These are phyloP conservation scores for Oryza meyeriana DNA, from an alignment of 176 grass and related monocot genomes.

Conservation along the genomic window DNA sequence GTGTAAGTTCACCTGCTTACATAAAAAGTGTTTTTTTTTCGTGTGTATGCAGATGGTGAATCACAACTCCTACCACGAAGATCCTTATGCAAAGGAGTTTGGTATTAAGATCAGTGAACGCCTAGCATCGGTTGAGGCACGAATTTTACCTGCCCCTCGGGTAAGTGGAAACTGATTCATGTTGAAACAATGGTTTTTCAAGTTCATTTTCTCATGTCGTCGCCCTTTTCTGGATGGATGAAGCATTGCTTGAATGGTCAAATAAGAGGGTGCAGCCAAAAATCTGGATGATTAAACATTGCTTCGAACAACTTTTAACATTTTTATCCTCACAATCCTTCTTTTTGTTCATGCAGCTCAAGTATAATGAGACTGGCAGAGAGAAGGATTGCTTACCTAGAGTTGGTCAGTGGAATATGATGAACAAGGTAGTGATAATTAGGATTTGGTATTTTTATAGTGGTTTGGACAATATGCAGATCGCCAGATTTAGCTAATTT, in stretches of 20 bases:
- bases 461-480: not conserved
- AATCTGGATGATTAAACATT: not conserved
- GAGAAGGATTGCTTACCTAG: slow-evolving; percentile 93
- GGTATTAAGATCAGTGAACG: slow-evolving; percentile 89
- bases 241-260: not conserved
- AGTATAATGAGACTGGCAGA: slow-evolving; percentile 85
- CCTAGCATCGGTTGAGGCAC: slow-evolving; percentile 78
- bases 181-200: slow-evolving; percentile 12
- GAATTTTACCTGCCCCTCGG: slow-evolving; percentile 89
- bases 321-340: not conserved
- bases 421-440: slow-evolving; percentile 80
- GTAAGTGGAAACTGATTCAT: slow-evolving; percentile 42
- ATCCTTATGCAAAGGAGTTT: slow-evolving; percentile 93
- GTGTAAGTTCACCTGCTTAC: slow-evolving; percentile 22
- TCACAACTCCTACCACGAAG: slow-evolving; percentile 78
- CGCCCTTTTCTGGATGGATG: not conserved
- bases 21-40: not conserved
- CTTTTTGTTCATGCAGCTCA: slow-evolving; percentile 53
- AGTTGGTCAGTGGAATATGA: slow-evolving; percentile 99
- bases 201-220: not conserved
- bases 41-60: slow-evolving; percentile 59
- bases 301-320: not conserved
- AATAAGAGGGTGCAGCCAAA: not conserved
- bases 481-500: not conserved
- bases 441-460: not conserved